Evolutionary conservation across 169 alveolate species (phyloP).

Genomic region (Plasmodium blacklocki): DNA sequence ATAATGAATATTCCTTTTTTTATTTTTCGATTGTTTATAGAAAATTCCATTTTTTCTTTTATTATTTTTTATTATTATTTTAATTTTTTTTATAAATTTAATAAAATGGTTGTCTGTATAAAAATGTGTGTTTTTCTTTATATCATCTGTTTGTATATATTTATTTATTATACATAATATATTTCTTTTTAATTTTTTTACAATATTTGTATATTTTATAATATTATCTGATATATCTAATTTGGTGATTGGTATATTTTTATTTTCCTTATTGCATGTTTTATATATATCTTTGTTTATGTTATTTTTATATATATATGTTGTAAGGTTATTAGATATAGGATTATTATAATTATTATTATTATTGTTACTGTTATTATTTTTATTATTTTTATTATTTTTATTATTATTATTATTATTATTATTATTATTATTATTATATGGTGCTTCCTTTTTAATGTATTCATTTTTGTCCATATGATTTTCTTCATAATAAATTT

Average conservation of each 20-base stretch:
- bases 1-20: conserved; percentile 13
- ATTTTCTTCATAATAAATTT: no score
- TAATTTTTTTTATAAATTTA: conserved; percentile 19
- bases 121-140: background rate
- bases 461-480: no score
- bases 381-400: background rate
- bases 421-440: background rate
- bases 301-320: background rate
- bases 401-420: background rate
- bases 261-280: background rate
- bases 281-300: background rate
- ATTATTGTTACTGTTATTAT: background rate
- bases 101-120: background rate
- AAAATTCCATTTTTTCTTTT: no score
- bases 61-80: background rate
- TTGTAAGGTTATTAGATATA: background rate
- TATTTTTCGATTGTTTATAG: background rate
- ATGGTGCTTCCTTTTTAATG: background rate
- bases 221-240: conserved; percentile 16
- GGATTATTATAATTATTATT: background rate
- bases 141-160: background rate
- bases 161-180: conserved; percentile 1
- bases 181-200: conserved; percentile 28
- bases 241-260: background rate
- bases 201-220: conserved; percentile 1